Evolutionary conservation across 2,329 filamentous ascomycete species (phyloP).

Genomic region (Phialocephala subalpina): DNA sequence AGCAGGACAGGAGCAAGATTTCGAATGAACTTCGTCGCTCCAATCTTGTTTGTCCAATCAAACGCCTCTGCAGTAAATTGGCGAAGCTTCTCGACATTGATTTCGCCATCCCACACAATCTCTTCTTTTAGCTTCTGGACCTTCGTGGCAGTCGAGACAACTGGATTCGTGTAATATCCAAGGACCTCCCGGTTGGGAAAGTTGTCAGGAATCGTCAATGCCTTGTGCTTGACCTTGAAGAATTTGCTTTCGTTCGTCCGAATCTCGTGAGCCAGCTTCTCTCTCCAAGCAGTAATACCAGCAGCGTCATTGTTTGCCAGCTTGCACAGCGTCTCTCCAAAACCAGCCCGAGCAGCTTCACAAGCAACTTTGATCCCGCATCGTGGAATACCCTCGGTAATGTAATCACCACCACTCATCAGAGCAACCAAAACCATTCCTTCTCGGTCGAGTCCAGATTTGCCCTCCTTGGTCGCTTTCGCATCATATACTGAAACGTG

Average conservation of each 20-base stretch:
- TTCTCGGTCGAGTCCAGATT: constrained; percentile 73
- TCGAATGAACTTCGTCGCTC: constrained; percentile 85
- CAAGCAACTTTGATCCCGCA: constrained; percentile 90
- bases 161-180: constrained; percentile 87
- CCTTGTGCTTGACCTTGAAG: constrained; percentile 80
- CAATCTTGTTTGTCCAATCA: constrained; percentile 81
- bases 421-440: constrained; percentile 95
- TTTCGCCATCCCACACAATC: constrained; percentile 66
- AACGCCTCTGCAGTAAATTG: constrained; percentile 82
- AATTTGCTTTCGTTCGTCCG: constrained; percentile 82
- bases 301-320: constrained; percentile 65
- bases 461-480: constrained; percentile 57
- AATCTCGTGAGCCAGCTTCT: constrained; percentile 77
- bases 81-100: constrained; percentile 74
- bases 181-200: constrained; percentile 85
- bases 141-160: constrained; percentile 71
- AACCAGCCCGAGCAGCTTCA: constrained; percentile 88
- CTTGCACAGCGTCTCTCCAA: constrained; percentile 77
- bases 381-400: constrained; percentile 85
- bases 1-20: constrained; percentile 82
- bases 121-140: constrained; percentile 61
- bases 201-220: constrained; percentile 76
- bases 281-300: constrained; percentile 74
- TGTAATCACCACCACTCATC: constrained; percentile 95
- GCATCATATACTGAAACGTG: constrained; percentile 86